phyloP scores from a whole-genome alignment of 1,284 basidiomycete species.

The Porogramme epimiltina region DNA sequence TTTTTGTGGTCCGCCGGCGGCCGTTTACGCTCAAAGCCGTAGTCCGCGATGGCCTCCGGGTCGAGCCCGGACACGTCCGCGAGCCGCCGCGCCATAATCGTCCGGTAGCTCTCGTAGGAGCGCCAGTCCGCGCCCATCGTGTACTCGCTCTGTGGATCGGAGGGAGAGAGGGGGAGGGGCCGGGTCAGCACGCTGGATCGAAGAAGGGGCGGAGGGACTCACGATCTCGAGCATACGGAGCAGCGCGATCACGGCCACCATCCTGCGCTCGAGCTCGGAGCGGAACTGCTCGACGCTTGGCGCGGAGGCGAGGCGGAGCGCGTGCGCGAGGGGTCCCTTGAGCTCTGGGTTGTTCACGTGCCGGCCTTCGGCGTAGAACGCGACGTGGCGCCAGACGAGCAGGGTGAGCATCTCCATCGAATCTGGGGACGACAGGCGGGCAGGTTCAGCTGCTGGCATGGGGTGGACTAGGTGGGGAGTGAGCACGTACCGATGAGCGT shows the following conservation, averaged over 20 bases:
- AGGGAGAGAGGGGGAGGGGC: too few species aligned
- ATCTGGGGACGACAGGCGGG: conserved; percentile 41
- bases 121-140: conserved; percentile 46
- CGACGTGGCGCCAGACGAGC: conserved; percentile 84
- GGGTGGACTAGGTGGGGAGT: background rate
- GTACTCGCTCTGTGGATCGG: conserved; percentile 25
- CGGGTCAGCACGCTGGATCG: background rate
- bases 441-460: conserved; percentile 7
- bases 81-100: conserved; percentile 69
- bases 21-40: conserved; percentile 24
- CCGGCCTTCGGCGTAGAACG: conserved; percentile 54
- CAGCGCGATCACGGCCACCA: conserved; percentile 52
- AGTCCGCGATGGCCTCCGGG: conserved; percentile 26
- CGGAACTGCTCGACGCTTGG: conserved; percentile 56
- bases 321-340: conserved; percentile 46
- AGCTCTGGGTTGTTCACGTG: conserved; percentile 38
- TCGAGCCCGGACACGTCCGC: conserved; percentile 60
- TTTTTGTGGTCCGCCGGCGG: too few species aligned
- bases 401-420: conserved; percentile 84
- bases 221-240: conserved; percentile 56
- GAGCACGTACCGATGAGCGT: conserved; percentile 52
- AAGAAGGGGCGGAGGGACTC: conserved; percentile 14
- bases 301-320: conserved; percentile 56
- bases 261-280: conserved; percentile 51
- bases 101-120: conserved; percentile 62